Evolutionary conservation across 441 rosid genomes (phyloP), one percentile per base, ranked within the genome.

Genomic region (Populus hybrid): DNA sequence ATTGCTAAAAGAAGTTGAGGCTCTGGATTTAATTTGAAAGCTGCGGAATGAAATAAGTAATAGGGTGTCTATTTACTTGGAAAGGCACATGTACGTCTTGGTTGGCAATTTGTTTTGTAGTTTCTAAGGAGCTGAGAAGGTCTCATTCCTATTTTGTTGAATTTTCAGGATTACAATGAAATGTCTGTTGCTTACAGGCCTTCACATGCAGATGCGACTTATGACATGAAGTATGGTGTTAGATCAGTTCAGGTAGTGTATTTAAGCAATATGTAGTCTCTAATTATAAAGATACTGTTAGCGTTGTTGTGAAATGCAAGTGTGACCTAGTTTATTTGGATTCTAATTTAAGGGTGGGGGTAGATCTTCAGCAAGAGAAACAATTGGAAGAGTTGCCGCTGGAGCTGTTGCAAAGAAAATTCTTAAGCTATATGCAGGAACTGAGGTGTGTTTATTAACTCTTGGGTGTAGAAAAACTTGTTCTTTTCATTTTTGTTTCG

Each of bases 391-490:
- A 88, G 99, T 94, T 83, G 99, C 98, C 66, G 74, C 99, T 69
- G 99, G 99, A 75, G 99, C 98, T 82, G 86, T 96, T 78, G 99
- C 99, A 64, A 96, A 92, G 91, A 96, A 96, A 88, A 87, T 93
- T 80, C 94, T 96, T 79, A 93, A 88, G 86, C 88, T 82, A 73
- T 88, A 81, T 83, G 80, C 97, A 16, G 95, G 94, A 78, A 93
- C 94, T 36, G 97, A 96, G 98, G 99, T 94, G 76, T 74, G 87
- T 18, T 53, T 5, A 53, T 53, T 53, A 53, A 53, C 61, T 59
- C 68, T 21, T 61, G 59, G 35, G 40, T 68, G 14, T 4, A 26
- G 45, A 11, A 26, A 24, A 33, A 29, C n/a, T 20, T 9, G 4
- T 70, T 67, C n/a, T 28, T 78, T 28, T 74, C 12, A 3, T 36